These are phyloP conservation scores for Selaginella tamariscina DNA, from an alignment of 75 land plant species.

Conservation along the genomic window DNA sequence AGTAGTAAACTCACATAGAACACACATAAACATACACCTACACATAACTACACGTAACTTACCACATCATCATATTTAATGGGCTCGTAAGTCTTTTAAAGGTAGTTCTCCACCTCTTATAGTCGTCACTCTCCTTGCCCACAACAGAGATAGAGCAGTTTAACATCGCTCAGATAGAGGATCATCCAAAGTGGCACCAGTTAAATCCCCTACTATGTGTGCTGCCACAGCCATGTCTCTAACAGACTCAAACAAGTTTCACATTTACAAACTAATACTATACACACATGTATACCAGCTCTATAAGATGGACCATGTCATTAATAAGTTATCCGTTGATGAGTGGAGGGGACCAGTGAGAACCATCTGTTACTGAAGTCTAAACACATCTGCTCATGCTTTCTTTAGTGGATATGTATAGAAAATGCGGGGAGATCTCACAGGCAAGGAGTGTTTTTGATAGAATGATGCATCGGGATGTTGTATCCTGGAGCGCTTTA, in stretches of 20 bases:
- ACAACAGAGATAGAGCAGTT: not conserved
- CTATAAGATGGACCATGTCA: conserved; percentile 33
- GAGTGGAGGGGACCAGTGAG: conserved; percentile 45
- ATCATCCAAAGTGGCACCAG: conserved; percentile 13
- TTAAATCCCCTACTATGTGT: not conserved
- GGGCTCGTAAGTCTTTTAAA: not conserved
- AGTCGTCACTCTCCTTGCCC: conserved; percentile 1
- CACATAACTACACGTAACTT: not conserved
- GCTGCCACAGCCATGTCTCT: not conserved
- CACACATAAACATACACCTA: not conserved
- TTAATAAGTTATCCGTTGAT: conserved; percentile 44
- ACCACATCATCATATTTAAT: conserved; percentile 1
- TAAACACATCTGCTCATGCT: conserved; percentile 31
- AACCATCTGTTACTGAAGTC: conserved; percentile 70
- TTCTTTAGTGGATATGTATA: conserved; percentile 20
- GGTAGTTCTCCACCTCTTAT: conserved; percentile 8
- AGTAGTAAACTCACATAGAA: not conserved
- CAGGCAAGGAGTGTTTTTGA: too few relatives aligned
- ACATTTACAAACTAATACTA: not conserved
- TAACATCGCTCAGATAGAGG: conserved; percentile 6
- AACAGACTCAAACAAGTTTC: not conserved
- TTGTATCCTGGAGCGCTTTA: too few relatives aligned
- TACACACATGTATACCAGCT: conserved; percentile 34
- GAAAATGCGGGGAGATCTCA: too few relatives aligned
- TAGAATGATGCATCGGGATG: too few relatives aligned